Conservation (phyloP, 2,329 filamentous ascomycete genomes). For the Colletotrichum sp. region DNA sequence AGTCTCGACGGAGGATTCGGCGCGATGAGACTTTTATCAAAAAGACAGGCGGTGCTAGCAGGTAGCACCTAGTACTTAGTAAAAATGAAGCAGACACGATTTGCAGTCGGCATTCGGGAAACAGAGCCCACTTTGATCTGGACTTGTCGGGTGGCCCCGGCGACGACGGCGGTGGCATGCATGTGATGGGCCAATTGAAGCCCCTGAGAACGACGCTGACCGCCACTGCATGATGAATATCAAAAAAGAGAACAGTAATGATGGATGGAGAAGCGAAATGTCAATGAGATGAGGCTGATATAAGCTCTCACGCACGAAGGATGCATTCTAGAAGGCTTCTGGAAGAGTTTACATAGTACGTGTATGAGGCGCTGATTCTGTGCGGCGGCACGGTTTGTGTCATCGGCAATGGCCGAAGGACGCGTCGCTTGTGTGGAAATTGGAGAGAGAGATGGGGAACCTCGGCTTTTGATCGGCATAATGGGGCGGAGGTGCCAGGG, state of each 20-base stretch:
- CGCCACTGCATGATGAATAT: neutral
- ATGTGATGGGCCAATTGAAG: neutral
- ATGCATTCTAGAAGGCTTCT: neutral
- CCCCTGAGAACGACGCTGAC: neutral
- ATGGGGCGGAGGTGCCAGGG: neutral
- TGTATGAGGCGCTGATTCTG: no score
- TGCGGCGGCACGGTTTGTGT: neutral
- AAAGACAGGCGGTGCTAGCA: neutral
- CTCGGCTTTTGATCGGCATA: constrained; percentile 15
- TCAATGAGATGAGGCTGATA: neutral
- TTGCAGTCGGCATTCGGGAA: neutral
- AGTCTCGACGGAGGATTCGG: neutral
- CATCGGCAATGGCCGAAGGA: neutral
- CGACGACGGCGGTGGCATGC: neutral
- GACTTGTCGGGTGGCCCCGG: neutral
- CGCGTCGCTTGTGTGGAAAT: neutral
- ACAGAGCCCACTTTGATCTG: neutral
- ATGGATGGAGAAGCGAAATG: neutral
- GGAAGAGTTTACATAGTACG: neutral
- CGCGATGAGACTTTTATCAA: neutral
- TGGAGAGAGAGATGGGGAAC: neutral
- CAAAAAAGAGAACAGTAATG: no score
- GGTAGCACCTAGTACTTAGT: neutral
- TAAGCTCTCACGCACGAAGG: neutral
- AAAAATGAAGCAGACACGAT: neutral